Evolutionary conservation across 2,329 filamentous ascomycete species (phyloP).

Genomic region (Orbilia ellipsospora): DNA sequence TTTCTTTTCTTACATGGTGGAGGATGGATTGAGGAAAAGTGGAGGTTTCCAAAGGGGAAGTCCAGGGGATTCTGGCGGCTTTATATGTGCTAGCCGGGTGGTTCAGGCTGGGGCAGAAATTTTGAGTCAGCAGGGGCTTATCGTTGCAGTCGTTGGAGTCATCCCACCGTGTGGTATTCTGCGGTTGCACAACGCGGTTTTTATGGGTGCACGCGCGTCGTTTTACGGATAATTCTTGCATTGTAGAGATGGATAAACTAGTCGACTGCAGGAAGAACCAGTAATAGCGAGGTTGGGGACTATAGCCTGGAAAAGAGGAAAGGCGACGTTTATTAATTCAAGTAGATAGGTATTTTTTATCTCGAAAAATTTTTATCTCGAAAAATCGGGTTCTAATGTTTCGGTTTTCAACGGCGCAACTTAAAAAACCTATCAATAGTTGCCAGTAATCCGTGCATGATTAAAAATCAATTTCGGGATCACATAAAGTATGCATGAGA

Average conservation of each 20-base stretch:
- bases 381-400: too few relatives aligned
- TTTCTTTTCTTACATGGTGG: conserved; percentile 26
- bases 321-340: too few relatives aligned
- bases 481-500: too few relatives aligned
- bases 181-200: conserved; percentile 1
- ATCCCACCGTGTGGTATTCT: conserved; percentile 37
- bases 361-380: too few relatives aligned
- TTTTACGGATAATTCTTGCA: neutral
- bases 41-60: conserved; percentile 50
- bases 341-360: too few relatives aligned
- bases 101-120: conserved; percentile 1
- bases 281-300: too few relatives aligned
- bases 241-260: neutral
- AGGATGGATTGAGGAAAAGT: conserved; percentile 22
- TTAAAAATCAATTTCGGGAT: too few relatives aligned
- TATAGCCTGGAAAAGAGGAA: too few relatives aligned
- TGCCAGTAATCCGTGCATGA: too few relatives aligned
- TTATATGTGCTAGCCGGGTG: conserved; percentile 42
- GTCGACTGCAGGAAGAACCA: too few relatives aligned
- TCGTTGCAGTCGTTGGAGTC: conserved; percentile 16
- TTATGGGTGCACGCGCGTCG: neutral
- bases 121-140: conserved; percentile 29
- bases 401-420: too few relatives aligned
- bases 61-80: conserved; percentile 42
- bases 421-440: too few relatives aligned